Conservation (phyloP, 2,329 filamentous ascomycete genomes). For the Fonsecaea multimorphosa region DNA sequence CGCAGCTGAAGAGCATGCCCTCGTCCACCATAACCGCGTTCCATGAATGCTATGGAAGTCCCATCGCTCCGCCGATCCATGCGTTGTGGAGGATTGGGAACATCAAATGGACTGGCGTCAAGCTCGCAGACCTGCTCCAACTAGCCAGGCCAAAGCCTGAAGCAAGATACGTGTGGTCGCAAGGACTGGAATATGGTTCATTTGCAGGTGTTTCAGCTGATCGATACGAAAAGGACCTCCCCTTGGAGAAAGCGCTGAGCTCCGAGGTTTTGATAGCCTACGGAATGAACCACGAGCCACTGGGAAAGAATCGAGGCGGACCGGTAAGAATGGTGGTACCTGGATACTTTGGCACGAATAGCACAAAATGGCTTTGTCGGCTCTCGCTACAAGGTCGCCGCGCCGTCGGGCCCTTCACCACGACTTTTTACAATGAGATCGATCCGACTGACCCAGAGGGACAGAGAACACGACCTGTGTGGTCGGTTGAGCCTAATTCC, state of each 20-base stretch:
- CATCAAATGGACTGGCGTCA: conserved; percentile 46
- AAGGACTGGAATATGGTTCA: conserved; percentile 34
- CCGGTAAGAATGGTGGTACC: conserved; percentile 37
- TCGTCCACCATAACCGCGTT: conserved; percentile 41
- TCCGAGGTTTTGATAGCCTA: conserved; percentile 35
- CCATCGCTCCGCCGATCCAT: conserved; percentile 41
- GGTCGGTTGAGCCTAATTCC: conserved; percentile 37
- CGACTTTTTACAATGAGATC: conserved; percentile 36
- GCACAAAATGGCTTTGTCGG: conserved; percentile 36
- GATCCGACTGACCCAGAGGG: conserved; percentile 32
- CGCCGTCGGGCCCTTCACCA: conserved; percentile 34
- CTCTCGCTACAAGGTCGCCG: conserved; percentile 31
- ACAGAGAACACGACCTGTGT: conserved; percentile 31
- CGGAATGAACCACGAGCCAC: conserved; percentile 34
- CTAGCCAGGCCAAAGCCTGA: conserved; percentile 35
- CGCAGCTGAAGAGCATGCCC: conserved; percentile 41
- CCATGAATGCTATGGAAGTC: conserved; percentile 49
- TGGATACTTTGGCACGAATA: conserved; percentile 37
- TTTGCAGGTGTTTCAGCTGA: conserved; percentile 32
- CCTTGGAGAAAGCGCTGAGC: conserved; percentile 31
- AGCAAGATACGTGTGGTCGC: conserved; percentile 34
- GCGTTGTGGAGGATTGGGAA: conserved; percentile 46
- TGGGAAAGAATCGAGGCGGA: conserved; percentile 35
- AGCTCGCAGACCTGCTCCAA: conserved; percentile 38
- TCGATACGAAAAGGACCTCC: conserved; percentile 36